A percentile compares a stretch with the other conserved stretches of the same genome.
phyloP scores from a whole-genome alignment of 192 early-diverging fungal species.

The Entomortierella beljakovae region DNA sequence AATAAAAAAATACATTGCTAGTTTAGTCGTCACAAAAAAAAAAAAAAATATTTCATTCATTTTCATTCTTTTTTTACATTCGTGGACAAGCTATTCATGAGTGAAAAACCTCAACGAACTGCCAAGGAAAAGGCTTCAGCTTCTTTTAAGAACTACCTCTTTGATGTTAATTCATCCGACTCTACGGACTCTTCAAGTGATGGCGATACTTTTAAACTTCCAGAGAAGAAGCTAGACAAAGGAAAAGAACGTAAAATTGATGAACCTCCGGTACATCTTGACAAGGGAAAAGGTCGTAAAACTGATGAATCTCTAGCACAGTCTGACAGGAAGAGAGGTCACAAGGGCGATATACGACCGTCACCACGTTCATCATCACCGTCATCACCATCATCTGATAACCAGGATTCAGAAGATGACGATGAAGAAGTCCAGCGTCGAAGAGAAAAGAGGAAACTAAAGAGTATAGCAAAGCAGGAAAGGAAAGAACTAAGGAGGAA shows the following conservation, averaged over 20 bases:
- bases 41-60: constrained; percentile 1
- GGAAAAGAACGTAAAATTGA: not conserved
- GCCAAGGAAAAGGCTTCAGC: not conserved
- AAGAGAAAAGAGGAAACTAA: no score
- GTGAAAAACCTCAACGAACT: not conserved
- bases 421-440: no score
- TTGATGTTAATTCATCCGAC: not conserved
- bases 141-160: not conserved
- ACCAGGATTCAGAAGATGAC: no score
- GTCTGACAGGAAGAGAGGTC: not conserved
- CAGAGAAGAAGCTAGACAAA: not conserved
- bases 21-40: no score
- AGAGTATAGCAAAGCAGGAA: no score
- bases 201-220: not conserved
- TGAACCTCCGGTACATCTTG: not conserved
- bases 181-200: not conserved
- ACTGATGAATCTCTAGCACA: not conserved
- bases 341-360: no score
- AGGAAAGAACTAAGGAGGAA: no score
- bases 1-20: no score
- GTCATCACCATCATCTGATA: no score
- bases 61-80: not conserved
- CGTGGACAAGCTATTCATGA: not conserved
- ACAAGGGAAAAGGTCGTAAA: not conserved
- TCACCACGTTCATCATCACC: no score